These are phyloP conservation scores for Ceratocystis lukuohia DNA, from an alignment of 2,329 filamentous ascomycete species.

Conservation along the genomic window DNA sequence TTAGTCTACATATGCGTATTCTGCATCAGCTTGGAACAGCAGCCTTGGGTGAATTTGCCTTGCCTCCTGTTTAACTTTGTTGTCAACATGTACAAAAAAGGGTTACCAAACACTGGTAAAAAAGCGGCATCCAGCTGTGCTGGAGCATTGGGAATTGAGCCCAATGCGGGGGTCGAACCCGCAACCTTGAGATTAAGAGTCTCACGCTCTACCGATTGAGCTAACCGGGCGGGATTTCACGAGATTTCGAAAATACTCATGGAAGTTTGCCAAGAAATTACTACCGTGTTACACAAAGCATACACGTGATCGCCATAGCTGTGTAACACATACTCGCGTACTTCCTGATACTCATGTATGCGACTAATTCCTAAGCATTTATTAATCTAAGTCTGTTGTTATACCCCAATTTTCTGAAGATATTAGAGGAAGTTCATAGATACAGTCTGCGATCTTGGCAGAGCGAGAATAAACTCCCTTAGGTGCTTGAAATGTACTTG, in stretches of 20 bases:
- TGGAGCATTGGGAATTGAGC: constrained; percentile 21
- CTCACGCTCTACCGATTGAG: constrained; percentile 63
- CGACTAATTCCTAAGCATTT: background rate
- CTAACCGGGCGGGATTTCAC: constrained; percentile 38
- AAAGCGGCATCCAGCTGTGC: constrained; percentile 14
- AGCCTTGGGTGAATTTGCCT: too few species aligned
- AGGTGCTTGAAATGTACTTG: too few species aligned
- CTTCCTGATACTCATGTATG: background rate
- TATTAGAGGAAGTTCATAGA: too few species aligned
- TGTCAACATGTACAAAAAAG: background rate
- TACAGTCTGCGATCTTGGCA: too few species aligned
- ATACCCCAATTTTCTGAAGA: too few species aligned
- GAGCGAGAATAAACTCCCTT: too few species aligned
- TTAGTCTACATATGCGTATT: background rate
- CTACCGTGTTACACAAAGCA: background rate
- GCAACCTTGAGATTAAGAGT: constrained; percentile 44
- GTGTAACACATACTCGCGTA: background rate
- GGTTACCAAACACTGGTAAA: background rate
- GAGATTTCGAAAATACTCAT: background rate
- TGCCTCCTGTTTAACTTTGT: background rate
- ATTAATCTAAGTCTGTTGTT: too few species aligned
- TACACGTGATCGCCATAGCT: background rate
- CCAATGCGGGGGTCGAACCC: constrained; percentile 30
- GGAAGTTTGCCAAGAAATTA: background rate
- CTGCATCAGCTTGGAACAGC: background rate